Base-by-base conservation (phyloP, 495 filamentous ascomycete genomes). In the Aspergillus haitiensis region DNA sequence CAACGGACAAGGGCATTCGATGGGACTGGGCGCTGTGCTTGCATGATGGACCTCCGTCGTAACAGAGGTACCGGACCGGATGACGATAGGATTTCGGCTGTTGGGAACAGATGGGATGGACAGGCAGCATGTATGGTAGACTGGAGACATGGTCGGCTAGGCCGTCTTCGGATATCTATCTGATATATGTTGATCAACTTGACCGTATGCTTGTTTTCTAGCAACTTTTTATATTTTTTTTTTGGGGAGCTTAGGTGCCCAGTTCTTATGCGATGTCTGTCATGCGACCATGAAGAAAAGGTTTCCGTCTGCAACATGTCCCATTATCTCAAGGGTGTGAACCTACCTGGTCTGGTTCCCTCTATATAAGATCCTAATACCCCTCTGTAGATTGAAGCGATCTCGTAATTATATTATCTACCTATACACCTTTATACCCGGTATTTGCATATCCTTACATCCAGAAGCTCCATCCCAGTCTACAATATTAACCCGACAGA, bases 1-100 rank as follows among this genome's bases (percentile, higher is more conserved):
- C 60, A 79, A 84, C 66, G 74, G 68, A 63, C 74, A 76, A 51
- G 63, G 79, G 62, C 82, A 88, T 74, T 62, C 67, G 70, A 66
- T 78, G 72, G 73, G 69, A 77, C 74, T 75, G 75, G 75, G 72
- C 71, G 74, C 74, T 72, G 62, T 68, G 70, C 70, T 64, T 70
- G 59, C 65, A 71, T 69, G 69, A 71, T 71, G 59, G 68, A 61
- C 65, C 65, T 71, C 59, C 64, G 67, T 65, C 58, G 56, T 71
- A 66, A 58, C 66, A 67, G 69, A 66, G 71, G 64, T 72, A 67
- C 63, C 68, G 63, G 65, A 67, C 67, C 71, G 74, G 71, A 74
- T 74, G 68, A 67, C 69, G 70, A 56, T 78, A 66, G 60, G 74
- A 76, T 70, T 72, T 73, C 72, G 72, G 66, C 63, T 52, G 48